These are phyloP conservation scores for Isoetes taiwanensis DNA, from an alignment of 75 land plant species.

Conservation along the genomic window DNA sequence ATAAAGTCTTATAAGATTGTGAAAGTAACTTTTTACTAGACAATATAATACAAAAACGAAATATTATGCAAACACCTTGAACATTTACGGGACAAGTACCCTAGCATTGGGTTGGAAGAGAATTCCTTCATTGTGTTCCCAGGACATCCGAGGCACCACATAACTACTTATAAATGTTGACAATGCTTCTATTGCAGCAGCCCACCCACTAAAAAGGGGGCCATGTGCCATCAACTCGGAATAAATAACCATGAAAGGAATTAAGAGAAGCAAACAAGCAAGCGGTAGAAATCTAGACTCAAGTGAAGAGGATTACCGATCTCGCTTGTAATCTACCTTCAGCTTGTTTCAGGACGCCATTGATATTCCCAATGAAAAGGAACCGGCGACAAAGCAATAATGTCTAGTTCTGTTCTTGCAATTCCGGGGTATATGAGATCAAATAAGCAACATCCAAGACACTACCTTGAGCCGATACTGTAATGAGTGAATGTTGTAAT, in stretches of 20 bases:
- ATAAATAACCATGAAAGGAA: too few species aligned
- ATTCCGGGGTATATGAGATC: conserved; percentile 39
- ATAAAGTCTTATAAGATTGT: too few species aligned
- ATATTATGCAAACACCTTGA: neutral
- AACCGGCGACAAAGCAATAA: conserved; percentile 73
- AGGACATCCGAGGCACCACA: conserved; percentile 36
- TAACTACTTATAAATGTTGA: conserved; percentile 69
- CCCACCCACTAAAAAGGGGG: conserved; percentile 79
- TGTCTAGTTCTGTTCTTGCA: conserved; percentile 81
- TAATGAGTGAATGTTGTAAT: too few species aligned
- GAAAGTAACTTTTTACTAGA: too few species aligned
- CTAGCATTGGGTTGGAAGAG: conserved; percentile 75
- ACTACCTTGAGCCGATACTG: too few species aligned
- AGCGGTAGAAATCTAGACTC: neutral
- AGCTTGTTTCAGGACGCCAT: conserved; percentile 19
- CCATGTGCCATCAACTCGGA: too few species aligned
- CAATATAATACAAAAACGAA: too few species aligned
- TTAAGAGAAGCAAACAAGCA: too few species aligned
- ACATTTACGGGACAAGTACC: conserved; percentile 59
- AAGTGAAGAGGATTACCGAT: conserved; percentile 33
- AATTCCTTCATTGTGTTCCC: conserved; percentile 34
- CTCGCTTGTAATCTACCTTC: conserved; percentile 37
- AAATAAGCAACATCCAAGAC: too few species aligned
- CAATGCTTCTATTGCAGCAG: conserved; percentile 85
- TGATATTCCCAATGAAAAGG: conserved; percentile 56